Evolutionary conservation across 176 grass and related monocot genomes (phyloP).

Genomic region (Aegilops umbellulata): DNA sequence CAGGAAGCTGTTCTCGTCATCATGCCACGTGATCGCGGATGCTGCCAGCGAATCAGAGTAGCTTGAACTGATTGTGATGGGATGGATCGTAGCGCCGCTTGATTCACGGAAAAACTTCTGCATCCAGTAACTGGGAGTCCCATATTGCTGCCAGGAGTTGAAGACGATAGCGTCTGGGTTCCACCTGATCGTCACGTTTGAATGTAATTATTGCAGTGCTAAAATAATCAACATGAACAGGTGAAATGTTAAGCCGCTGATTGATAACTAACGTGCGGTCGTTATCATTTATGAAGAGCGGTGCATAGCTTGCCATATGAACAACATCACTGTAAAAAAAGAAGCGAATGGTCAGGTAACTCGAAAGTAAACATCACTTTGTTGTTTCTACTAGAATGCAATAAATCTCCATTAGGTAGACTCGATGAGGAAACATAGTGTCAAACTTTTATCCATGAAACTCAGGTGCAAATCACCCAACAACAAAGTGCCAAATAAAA

Average conservation of each 20-base stretch:
- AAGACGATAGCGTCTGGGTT: constrained; percentile 85
- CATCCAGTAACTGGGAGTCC: constrained; percentile 94
- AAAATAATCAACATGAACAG: not conserved
- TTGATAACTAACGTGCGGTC: constrained; percentile 52
- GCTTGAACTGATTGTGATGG: constrained; percentile 33
- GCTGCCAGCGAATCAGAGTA: constrained; percentile 42
- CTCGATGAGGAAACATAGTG: not conserved
- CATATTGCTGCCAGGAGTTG: constrained; percentile 79
- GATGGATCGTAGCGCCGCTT: constrained; percentile 55
- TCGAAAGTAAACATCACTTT: not conserved
- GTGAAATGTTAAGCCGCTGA: not conserved
- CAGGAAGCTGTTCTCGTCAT: constrained; percentile 38
- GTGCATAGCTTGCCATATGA: constrained; percentile 92
- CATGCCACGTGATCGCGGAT: constrained; percentile 65
- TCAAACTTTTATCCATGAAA: not conserved
- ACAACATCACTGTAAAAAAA: constrained; percentile 72
- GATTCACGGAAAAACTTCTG: constrained; percentile 73
- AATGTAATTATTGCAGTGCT: not conserved
- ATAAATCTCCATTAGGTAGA: not conserved
- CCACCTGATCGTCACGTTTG: constrained; percentile 49
- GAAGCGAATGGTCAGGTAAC: not conserved
- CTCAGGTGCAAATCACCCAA: not conserved
- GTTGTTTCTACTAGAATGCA: not conserved
- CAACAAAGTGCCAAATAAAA: not conserved
- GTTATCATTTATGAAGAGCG: constrained; percentile 82